Evolutionary conservation across 495 filamentous ascomycete species (phyloP).

Genomic region (Penicillium maclennaniae): DNA sequence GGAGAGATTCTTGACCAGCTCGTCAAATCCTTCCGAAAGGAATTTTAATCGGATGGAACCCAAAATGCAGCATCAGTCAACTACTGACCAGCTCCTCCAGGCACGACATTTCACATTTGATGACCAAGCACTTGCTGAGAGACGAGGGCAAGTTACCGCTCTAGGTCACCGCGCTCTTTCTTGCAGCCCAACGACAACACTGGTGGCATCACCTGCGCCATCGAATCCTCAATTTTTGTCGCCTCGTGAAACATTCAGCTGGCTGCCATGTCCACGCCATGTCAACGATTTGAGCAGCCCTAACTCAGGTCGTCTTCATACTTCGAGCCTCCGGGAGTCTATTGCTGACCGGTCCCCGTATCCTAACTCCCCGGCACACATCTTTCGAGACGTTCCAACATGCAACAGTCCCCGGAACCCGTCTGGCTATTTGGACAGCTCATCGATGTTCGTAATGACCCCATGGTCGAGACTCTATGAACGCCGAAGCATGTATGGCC

Average conservation of each 20-base stretch:
- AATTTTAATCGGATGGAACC: not conserved
- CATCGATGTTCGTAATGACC: not conserved
- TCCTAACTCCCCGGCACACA: not conserved
- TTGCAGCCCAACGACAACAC: not conserved
- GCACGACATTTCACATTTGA: conserved; percentile 16
- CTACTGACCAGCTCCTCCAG: not conserved
- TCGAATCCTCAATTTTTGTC: not conserved
- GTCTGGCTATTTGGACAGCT: conserved; percentile 21
- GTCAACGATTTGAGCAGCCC: not conserved
- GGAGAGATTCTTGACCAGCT: not conserved
- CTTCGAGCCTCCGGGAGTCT: not conserved
- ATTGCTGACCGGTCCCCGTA: not conserved
- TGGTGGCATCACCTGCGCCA: conserved; percentile 1
- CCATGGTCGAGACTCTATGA: not conserved
- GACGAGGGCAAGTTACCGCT: not conserved
- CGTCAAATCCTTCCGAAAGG: not conserved
- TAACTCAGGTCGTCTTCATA: not conserved
- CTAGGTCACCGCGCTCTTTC: not conserved
- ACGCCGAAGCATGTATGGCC: not conserved
- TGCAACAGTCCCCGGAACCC: not conserved
- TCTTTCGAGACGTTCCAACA: not conserved
- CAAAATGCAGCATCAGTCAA: not conserved
- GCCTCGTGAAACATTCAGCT: conserved; percentile 6
- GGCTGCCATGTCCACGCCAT: conserved; percentile 13
- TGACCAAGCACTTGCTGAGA: conserved; percentile 12